phyloP scores from a whole-genome alignment of 139 green algal species.

The Picochlorum sp. region DNA sequence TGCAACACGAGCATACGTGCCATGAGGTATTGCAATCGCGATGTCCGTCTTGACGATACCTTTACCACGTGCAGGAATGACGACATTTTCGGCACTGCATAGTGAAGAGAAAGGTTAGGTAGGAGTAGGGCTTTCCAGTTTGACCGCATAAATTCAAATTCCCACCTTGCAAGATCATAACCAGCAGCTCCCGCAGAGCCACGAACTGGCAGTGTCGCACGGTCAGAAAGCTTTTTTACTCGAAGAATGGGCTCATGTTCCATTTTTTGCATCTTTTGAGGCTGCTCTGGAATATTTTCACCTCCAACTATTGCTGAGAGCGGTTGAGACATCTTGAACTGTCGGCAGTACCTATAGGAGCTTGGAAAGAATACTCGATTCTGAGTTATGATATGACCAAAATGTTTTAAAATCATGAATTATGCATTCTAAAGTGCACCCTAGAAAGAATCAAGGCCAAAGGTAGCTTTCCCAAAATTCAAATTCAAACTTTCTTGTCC shows the following conservation, averaged over 20 bases:
- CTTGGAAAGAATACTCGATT: too few species aligned
- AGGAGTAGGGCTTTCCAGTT: background rate
- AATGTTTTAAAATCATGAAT: too few species aligned
- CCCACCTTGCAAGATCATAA: slow-evolving; percentile 84
- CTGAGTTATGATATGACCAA: too few species aligned
- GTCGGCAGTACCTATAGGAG: too few species aligned
- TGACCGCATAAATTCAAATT: background rate
- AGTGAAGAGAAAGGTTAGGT: background rate
- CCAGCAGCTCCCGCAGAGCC: slow-evolving; percentile 76
- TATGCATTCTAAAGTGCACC: too few species aligned
- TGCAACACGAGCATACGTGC: slow-evolving; percentile 91
- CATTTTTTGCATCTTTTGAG: slow-evolving; percentile 6
- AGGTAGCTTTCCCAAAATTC: too few species aligned
- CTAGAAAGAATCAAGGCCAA: too few species aligned
- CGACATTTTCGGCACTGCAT: slow-evolving; percentile 71
- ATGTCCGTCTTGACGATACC: slow-evolving; percentile 79
- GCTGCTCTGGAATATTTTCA: slow-evolving; percentile 16
- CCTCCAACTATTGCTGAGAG: background rate
- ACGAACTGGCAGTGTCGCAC: slow-evolving; percentile 68
- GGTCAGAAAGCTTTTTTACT: slow-evolving; percentile 76
- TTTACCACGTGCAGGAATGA: slow-evolving; percentile 79
- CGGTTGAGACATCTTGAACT: background rate
- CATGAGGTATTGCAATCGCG: slow-evolving; percentile 69
- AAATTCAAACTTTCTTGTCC: too few species aligned
- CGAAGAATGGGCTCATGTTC: background rate